These are phyloP conservation scores for Colletotrichum noveboracense DNA, from an alignment of 2,329 filamentous ascomycete species.

Conservation along the genomic window DNA sequence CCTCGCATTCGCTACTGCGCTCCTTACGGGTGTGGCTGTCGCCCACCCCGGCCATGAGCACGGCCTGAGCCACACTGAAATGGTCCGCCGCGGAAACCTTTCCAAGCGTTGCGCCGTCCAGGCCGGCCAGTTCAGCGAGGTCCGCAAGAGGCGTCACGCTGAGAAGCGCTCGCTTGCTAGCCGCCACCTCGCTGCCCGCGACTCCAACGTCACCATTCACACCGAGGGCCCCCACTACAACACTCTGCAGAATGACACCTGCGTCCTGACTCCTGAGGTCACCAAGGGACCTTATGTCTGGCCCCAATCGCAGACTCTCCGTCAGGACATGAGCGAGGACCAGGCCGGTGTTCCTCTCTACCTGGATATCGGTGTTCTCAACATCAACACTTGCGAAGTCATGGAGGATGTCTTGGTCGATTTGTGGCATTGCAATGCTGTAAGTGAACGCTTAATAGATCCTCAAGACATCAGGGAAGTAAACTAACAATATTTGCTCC, in stretches of 20 bases:
- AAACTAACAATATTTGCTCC: background rate
- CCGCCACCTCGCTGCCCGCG: background rate
- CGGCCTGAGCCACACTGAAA: slow-evolving; percentile 4
- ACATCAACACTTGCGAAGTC: slow-evolving; percentile 24
- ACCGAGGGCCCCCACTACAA: slow-evolving; percentile 12
- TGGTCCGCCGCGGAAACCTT: slow-evolving; percentile 5
- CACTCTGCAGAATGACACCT: slow-evolving; percentile 27
- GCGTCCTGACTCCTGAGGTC: slow-evolving; percentile 7
- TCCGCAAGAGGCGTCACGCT: slow-evolving; percentile 4
- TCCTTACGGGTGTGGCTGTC: background rate
- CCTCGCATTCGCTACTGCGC: background rate
- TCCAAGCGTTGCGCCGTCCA: slow-evolving; percentile 1
- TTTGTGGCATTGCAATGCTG: slow-evolving; percentile 16
- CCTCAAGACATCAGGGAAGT: background rate
- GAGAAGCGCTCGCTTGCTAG: slow-evolving; percentile 12
- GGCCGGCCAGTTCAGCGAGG: slow-evolving; percentile 1
- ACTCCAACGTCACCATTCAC: slow-evolving; percentile 4
- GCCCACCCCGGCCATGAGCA: slow-evolving; percentile 55
- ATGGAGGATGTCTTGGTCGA: slow-evolving; percentile 11
- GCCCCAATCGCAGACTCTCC: slow-evolving; percentile 47
- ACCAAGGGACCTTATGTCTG: slow-evolving; percentile 27
- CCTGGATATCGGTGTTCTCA: slow-evolving; percentile 27
- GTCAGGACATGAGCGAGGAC: slow-evolving; percentile 47
- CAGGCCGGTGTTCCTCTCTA: slow-evolving; percentile 47
- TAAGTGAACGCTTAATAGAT: background rate